Base-by-base conservation (phyloP, 148 eudicot species). In the Pouteria glomerata region DNA sequence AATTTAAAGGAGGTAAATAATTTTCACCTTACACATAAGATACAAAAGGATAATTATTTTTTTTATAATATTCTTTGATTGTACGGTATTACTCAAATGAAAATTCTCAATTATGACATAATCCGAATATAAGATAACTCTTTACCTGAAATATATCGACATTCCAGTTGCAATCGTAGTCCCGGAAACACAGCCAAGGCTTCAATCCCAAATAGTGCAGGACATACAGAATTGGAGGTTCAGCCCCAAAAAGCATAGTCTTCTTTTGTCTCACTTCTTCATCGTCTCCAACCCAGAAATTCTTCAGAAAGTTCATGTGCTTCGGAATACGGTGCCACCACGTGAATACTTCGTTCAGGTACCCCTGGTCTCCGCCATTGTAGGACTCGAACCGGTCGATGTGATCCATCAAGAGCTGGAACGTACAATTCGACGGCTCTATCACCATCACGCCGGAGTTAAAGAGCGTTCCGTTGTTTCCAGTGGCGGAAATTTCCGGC, bases 401-500 rank as follows among this genome's bases (percentile, higher is more conserved):
- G 48, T 89, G 87, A 34, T 89, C 87, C 90, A 91, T 91, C 42
- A 91, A 62, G 42, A 89, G 89, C 26, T 80, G 57, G 51, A 85
- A 91, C 1, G 97, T 91, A 71, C 90, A 89, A 64, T 89, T 87
- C 0, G 97, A 91, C 0, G 97, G 97, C 70, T 91, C 97, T 1
- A 91, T 77, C 65, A 91, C 84, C 97, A 91, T 91, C 6, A 91
- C 97, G 10, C 97, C 97, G 1, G 97, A 91, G 83, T 91, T 91
- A 76, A 91, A 91, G 0, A 89, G 83, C 0, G 95, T 85, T 51
- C 84, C 97, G 18, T 89, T 74, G 68, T 91, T 91, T 63, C 95
- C 95, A 0, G 90, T 91, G 16, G 97, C 97, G 8, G 97, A 89
- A 0, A 91, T 91, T 68, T 91, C 86, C 0, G 97, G 92, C 92